Base-by-base conservation (phyloP, 352 stramenopile species). In the Pythium guiyangense region DNA sequence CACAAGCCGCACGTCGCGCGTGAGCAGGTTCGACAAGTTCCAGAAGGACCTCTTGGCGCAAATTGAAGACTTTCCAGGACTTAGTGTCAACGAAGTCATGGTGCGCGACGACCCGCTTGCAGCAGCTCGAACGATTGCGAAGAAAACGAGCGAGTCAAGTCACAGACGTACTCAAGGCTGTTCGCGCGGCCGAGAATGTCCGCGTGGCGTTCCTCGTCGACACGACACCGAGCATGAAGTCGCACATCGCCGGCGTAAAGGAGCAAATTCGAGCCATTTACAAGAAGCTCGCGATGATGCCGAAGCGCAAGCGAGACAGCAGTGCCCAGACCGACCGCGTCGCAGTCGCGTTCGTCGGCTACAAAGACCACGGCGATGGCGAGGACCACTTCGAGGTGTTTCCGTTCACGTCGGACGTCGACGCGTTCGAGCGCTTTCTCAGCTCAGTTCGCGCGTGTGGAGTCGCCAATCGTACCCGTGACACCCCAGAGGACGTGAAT, bases 401-500 rank as follows among this genome's bases (percentile, higher is more conserved):
- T 22, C 53, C 68, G 56, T 84, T 84, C 59, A 58, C 66, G 3
- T 40, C 39, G 9, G 50, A 60, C 40, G 17, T 65, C n/a, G 35
- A 12, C 10, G 12, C 20, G 10, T 77, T 83, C 62, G 39, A 74
- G 46, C 15, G n/a, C 9, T 80, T 79, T 60, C 51, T 78, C 18
- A 35, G 43, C 18, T 27, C 27, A 25, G 48, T 78, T 14, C 20
- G 15, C 12, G 66, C 65, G 1, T 50, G 27, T 2, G 70, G 68
- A 17, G 63, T 59, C 37, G 64, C n/a, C n/a, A n/a, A n/a, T n/a
- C n/a, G n/a, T n/a, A n/a, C n/a, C n/a, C n/a, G 29, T 12, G 65
- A 77, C 34, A 48, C 17, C 25, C 65, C 65, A 31, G 73, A 84
- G 64, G 69, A 81, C 63, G 66, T 84, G 22, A 62, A 69, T 34